Evolutionary conservation across 805 yeast species (phyloP).

Genomic region (Candida piceae): DNA sequence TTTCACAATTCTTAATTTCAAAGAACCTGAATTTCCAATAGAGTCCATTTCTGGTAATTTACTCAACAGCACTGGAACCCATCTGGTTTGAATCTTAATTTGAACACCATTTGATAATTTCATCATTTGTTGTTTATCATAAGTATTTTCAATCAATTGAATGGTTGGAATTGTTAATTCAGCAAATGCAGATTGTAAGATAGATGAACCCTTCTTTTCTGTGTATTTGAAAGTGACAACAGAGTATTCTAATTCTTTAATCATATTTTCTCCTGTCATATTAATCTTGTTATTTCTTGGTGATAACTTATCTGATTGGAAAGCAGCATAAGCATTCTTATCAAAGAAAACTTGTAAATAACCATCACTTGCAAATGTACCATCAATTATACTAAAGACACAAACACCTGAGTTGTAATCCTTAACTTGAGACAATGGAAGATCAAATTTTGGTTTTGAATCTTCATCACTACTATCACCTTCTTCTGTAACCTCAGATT

Average conservation of each 20-base stretch:
- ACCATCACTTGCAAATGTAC: slow-evolving; percentile 50
- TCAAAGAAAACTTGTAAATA: slow-evolving; percentile 77
- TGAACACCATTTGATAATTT: slow-evolving; percentile 38
- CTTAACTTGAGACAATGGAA: slow-evolving; percentile 54
- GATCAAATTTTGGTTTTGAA: slow-evolving; percentile 38
- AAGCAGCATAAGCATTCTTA: slow-evolving; percentile 62
- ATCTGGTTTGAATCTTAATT: slow-evolving; percentile 56
- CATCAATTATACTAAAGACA: slow-evolving; percentile 59
- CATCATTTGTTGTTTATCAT: slow-evolving; percentile 52
- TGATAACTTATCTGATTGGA: slow-evolving; percentile 49
- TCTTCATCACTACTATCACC: slow-evolving; percentile 32
- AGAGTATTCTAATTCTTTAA: slow-evolving; percentile 75
- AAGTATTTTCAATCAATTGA: slow-evolving; percentile 61
- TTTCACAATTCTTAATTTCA: slow-evolving; percentile 53
- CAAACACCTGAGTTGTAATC: slow-evolving; percentile 71
- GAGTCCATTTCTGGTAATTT: slow-evolving; percentile 70
- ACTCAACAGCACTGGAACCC: slow-evolving; percentile 67
- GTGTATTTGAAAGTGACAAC: slow-evolving; percentile 55
- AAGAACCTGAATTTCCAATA: slow-evolving; percentile 66
- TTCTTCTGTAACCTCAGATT: slow-evolving; percentile 30
- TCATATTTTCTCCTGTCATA: slow-evolving; percentile 62
- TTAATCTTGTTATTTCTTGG: slow-evolving; percentile 33
- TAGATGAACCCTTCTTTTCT: slow-evolving; percentile 47
- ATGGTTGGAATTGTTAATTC: slow-evolving; percentile 63
- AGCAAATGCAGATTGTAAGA: slow-evolving; percentile 53